Conservation (phyloP, 352 stramenopile genomes). For the Phytophthora fragariaefolia region DNA sequence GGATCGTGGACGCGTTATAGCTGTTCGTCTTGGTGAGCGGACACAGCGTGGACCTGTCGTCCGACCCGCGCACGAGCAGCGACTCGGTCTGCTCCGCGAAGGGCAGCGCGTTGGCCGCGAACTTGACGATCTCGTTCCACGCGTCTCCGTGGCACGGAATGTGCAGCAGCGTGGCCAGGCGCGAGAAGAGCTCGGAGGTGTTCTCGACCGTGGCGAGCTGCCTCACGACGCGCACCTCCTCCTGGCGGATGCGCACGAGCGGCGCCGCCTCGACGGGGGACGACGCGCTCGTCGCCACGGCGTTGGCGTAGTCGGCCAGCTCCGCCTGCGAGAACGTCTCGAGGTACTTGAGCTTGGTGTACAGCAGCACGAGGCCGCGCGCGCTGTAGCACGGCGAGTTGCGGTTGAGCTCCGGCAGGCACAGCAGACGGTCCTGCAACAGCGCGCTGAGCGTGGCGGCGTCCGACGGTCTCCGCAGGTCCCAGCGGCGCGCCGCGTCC, state of each 20-base stretch:
- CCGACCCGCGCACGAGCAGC: slow-evolving; percentile 81
- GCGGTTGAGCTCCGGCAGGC: slow-evolving; percentile 78
- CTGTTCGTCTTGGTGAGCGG: slow-evolving; percentile 87
- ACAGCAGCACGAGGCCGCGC: slow-evolving; percentile 79
- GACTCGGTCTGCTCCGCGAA: slow-evolving; percentile 89
- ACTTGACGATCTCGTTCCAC: slow-evolving; percentile 84
- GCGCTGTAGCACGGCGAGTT: slow-evolving; percentile 85
- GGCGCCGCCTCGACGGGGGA: slow-evolving; percentile 5
- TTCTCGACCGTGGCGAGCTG: slow-evolving; percentile 67
- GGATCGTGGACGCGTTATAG: slow-evolving; percentile 87
- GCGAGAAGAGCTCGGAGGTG: slow-evolving; percentile 67
- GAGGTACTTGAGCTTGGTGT: slow-evolving; percentile 87
- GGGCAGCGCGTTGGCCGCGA: slow-evolving; percentile 72
- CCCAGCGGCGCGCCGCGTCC: slow-evolving; percentile 22
- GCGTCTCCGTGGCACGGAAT: slow-evolving; percentile 75
- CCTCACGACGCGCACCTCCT: slow-evolving; percentile 72
- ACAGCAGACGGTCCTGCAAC: slow-evolving; percentile 77
- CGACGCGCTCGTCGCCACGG: neutral
- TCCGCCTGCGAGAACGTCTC: slow-evolving; percentile 70
- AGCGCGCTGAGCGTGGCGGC: slow-evolving; percentile 68
- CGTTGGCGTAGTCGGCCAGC: slow-evolving; percentile 63
- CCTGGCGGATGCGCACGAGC: slow-evolving; percentile 29
- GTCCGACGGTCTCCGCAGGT: slow-evolving; percentile 59
- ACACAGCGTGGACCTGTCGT: slow-evolving; percentile 84
- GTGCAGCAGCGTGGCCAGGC: slow-evolving; percentile 67